phyloP scores from a whole-genome alignment of 225 moss, liverwort and hornwort species.

The Neckera pumila region DNA sequence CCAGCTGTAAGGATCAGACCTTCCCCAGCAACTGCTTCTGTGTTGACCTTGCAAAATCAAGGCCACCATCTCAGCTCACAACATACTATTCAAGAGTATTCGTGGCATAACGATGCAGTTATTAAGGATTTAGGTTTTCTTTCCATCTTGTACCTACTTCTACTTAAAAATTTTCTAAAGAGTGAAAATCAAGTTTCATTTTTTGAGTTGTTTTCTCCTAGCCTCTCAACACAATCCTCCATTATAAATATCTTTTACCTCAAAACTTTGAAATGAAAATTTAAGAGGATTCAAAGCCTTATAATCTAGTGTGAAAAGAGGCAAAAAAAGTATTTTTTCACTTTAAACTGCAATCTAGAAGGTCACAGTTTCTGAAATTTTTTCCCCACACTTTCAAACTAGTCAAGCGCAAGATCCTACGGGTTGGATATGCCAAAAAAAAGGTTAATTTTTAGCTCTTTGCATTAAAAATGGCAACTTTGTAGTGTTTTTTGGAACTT shows the following conservation, averaged over 20 bases:
- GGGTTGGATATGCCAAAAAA: not conserved
- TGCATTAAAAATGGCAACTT: not conserved
- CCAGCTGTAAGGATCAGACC: constrained; percentile 77
- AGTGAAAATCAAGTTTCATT: not conserved
- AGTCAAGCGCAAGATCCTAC: not conserved
- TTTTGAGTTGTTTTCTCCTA: not conserved
- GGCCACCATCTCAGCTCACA: not conserved
- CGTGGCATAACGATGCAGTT: not conserved
- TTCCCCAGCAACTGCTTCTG: constrained; percentile 78
- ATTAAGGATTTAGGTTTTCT: not conserved
- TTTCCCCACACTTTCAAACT: not conserved
- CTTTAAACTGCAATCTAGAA: not conserved
- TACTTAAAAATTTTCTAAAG: not conserved
- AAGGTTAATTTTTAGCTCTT: not conserved
- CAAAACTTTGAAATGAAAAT: not conserved
- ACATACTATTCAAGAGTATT: not conserved
- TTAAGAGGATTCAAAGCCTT: not conserved
- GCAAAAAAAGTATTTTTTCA: not conserved
- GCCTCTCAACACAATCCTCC: not conserved
- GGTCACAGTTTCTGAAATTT: not conserved
- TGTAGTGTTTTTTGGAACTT: not conserved
- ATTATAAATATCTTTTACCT: not conserved
- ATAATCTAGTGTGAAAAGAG: not conserved
- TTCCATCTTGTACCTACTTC: not conserved
- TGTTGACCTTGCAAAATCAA: constrained; percentile 58